Percentiles rank a stretch among this genome's conserved stretches.
Evolutionary conservation across 2,329 filamentous ascomycete species (phyloP).

Genomic region (Monosporascus sp.): DNA sequence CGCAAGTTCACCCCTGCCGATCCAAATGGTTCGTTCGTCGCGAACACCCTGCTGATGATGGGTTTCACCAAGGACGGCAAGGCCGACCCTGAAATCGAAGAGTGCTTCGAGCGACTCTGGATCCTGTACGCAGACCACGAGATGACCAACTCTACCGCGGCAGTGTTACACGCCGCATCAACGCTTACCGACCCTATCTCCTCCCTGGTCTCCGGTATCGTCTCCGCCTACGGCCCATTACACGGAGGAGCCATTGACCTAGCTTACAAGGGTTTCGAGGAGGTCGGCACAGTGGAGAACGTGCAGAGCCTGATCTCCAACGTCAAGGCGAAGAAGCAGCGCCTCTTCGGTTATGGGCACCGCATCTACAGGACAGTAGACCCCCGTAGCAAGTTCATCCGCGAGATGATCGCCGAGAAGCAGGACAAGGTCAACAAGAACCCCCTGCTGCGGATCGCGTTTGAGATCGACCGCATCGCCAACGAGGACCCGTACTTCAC

Average conservation of each 20-base stretch:
- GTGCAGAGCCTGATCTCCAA: constrained; percentile 33
- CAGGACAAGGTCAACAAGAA: constrained; percentile 15
- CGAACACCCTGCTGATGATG: constrained; percentile 43
- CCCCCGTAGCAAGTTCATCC: constrained; percentile 28
- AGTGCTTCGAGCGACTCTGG: constrained; percentile 29
- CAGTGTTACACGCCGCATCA: constrained; percentile 39
- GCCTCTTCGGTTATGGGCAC: constrained; percentile 39
- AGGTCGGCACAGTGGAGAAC: constrained; percentile 31
- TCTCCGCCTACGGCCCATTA: constrained; percentile 38
- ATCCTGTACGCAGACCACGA: constrained; percentile 44
- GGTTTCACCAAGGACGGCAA: constrained; percentile 26
- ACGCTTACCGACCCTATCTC: constrained; percentile 40
- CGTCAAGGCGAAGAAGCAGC: constrained; percentile 33
- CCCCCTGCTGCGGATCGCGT: constrained; percentile 30
- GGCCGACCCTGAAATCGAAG: constrained; percentile 26
- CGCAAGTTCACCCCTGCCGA: constrained; percentile 28
- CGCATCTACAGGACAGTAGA: constrained; percentile 31
- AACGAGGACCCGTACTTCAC: constrained; percentile 31
- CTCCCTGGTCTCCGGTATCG: constrained; percentile 31
- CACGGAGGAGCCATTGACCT: constrained; percentile 45
- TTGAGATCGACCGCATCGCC: constrained; percentile 32
- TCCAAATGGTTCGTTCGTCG: constrained; percentile 26
- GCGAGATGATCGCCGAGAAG: constrained; percentile 18
- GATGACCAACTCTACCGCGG: constrained; percentile 43
- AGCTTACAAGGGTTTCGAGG: constrained; percentile 35